Evolutionary conservation across 768 basidiomycete genomes (phyloP), one percentile per base, ranked within the genome.

Genomic region (Lyophyllum semitale): DNA sequence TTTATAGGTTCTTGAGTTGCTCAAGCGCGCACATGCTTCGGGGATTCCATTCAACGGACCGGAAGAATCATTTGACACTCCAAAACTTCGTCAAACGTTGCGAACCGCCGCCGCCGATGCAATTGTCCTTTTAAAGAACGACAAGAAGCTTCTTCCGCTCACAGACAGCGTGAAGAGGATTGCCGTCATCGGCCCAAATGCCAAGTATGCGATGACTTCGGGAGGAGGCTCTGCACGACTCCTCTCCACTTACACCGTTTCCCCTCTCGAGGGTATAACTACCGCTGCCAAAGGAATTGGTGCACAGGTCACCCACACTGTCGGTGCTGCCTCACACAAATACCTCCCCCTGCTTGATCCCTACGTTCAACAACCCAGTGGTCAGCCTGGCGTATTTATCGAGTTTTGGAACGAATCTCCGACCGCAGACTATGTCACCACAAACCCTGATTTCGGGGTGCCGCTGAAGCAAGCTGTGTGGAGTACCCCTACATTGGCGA

Each of bases 151-250:
- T 27, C 74, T 88, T 13, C 85, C 85, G 0, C 66, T 85, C n/a
- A 41, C 46, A 13, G 30, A 45, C 1, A 41, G 51, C 11, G 27
- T 59, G 44, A 79, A 75, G 58, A 78, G 72, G 42, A 77, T 88
- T 40, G 84, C 82, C 11, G 76, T 88, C 44, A 84, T 87, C 56
- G 86, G 85, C 0, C 83, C 84, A 3, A 86, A 87, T 65, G 82
- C 80, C 6, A 85, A 80, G 63, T 63, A 68, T 32, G 72, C 77
- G 0, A 73, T 79, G 57, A 79, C 77, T 38, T 83, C 82, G 26
- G 84, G 84, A 8, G 85, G 85, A 35, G 85, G 86, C 22, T 84
- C 83, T 9, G 85, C 85, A 1, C 68, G 71, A 2, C 71, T 88
- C 20, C 64, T 73, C 18, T 73, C 82, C 0, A 73, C 79, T 0